Evolutionary conservation across 441 rosid species (phyloP).

Genomic region (Bruguiera hainesii): DNA sequence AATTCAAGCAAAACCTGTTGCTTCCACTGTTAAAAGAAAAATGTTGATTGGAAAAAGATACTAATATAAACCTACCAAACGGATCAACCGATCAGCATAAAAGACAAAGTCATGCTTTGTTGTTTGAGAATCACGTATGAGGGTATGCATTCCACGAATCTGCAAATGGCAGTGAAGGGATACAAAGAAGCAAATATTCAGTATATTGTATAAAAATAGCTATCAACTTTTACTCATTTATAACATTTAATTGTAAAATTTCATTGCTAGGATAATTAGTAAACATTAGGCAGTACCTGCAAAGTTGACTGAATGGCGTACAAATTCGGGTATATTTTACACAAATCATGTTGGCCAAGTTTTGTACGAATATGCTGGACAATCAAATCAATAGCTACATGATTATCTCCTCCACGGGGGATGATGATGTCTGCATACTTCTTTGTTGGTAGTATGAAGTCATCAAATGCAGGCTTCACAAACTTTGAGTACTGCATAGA

Average conservation of each 20-base stretch:
- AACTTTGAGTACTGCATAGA: slow-evolving; percentile 92
- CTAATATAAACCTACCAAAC: slow-evolving; percentile 57
- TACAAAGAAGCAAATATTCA: not conserved
- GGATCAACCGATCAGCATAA: slow-evolving; percentile 91
- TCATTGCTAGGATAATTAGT: slow-evolving; percentile 12
- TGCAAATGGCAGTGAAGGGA: slow-evolving; percentile 15
- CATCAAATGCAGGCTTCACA: slow-evolving; percentile 98
- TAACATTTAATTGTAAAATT: not conserved
- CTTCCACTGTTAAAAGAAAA: not conserved
- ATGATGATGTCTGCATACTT: slow-evolving; percentile 95
- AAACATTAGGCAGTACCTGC: slow-evolving; percentile 57
- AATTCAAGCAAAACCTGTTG: not conserved
- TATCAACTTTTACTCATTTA: not conserved
- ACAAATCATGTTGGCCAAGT: slow-evolving; percentile 96
- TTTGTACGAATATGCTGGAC: slow-evolving; percentile 96
- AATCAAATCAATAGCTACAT: slow-evolving; percentile 94
- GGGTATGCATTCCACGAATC: slow-evolving; percentile 99
- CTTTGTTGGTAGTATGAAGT: slow-evolving; percentile 95
- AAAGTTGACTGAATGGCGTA: slow-evolving; percentile 94
- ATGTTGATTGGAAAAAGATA: not conserved
- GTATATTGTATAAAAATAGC: not conserved
- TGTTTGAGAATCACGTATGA: slow-evolving; percentile 88
- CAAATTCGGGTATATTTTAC: slow-evolving; percentile 94
- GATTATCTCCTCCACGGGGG: slow-evolving; percentile 99
- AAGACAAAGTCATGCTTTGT: slow-evolving; percentile 96